Base-by-base conservation (phyloP, 306 rosid species). In the Quillaja saponaria region DNA sequence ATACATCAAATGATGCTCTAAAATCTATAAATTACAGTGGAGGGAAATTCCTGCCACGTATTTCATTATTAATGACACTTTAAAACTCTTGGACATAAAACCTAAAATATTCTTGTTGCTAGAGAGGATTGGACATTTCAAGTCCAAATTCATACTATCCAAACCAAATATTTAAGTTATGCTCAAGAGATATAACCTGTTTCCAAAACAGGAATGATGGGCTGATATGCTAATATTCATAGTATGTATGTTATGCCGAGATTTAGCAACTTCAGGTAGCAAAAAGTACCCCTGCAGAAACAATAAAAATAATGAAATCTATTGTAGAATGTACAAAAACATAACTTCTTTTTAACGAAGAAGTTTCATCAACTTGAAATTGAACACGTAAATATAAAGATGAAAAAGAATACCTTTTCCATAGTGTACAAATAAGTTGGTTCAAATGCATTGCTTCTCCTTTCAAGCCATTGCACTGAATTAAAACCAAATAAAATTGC, bases 191-290 rank as follows among this genome's bases (percentile, higher is more conserved):
- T 20, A 9, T 52, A 69, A 94, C 99, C 91, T 94, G 85, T 94
- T 94, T 61, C 99, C 99, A 69, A 94, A 87, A 85, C 99, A 94
- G 66, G 95, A 75, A 78, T 94, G 97, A 75, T 85, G 84, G 49
- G 96, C 97, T 66, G 97, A 85, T 70, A 94, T 78, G 82, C 95
- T 94, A 20, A 94, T 77, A 77, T 94, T 94, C 68, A 89, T 87
- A 6, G 99, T 85, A 13, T 66, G 86, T 55, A 94, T 87, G 71
- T 85, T 83, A 73, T 94, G 99, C 50, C 68, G 87, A 78, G 95
- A 78, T 71, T 80, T 94, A 5, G 95, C 95, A 74, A 76, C 80
- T 85, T 94, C 99, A 72, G 99, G 99, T 61, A 94, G 81, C 80
- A 94, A 80, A 62, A 89, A 87, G 78, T 85, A 94, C 17, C 99